A percentile compares a stretch with the other conserved stretches of the same genome.
Evolutionary conservation across 164 flowering plant species (phyloP).

Genomic region (Vitis vinifera): DNA sequence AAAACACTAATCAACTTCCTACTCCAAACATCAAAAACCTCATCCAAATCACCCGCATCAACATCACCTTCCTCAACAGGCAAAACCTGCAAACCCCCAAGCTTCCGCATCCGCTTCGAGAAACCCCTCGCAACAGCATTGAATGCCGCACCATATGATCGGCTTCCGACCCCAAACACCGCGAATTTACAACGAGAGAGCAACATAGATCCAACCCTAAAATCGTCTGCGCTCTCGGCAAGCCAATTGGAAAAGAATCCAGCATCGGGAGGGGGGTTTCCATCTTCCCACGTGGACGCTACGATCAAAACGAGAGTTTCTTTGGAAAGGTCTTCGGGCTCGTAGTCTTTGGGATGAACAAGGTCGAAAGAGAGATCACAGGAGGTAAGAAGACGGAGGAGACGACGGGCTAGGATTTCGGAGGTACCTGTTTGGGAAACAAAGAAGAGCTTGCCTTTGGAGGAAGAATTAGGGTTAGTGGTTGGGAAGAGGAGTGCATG

Average conservation of each 20-base stretch:
- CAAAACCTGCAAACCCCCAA: constrained; percentile 72
- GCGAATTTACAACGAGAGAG: constrained; percentile 66
- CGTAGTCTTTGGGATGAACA: constrained; percentile 67
- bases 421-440: constrained; percentile 88
- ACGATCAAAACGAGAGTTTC: constrained; percentile 66
- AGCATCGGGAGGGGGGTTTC: constrained; percentile 56
- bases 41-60: constrained; percentile 72
- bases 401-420: constrained; percentile 75
- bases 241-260: constrained; percentile 76
- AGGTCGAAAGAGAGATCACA: constrained; percentile 53
- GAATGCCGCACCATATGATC: constrained; percentile 62
- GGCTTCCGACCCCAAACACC: constrained; percentile 90
- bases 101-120: constrained; percentile 46
- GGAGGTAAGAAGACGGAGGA: constrained; percentile 37
- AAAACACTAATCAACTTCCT: constrained; percentile 41
- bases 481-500: constrained; percentile 25
- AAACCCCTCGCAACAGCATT: constrained; percentile 71
- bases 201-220: constrained; percentile 72
- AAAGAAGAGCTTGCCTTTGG: constrained; percentile 64
- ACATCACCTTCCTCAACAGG: constrained; percentile 71
- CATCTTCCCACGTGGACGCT: constrained; percentile 95
- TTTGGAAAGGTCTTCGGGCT: constrained; percentile 86
- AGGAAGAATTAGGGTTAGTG: constrained; percentile 20
- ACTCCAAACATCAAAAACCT: constrained; percentile 72
- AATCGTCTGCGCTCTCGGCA: constrained; percentile 77